Percentiles rank a stretch among this genome's conserved stretches.
These are phyloP conservation scores for Diophrys sp. DNA, from an alignment of 73 alveolate species.

Conservation along the genomic window DNA sequence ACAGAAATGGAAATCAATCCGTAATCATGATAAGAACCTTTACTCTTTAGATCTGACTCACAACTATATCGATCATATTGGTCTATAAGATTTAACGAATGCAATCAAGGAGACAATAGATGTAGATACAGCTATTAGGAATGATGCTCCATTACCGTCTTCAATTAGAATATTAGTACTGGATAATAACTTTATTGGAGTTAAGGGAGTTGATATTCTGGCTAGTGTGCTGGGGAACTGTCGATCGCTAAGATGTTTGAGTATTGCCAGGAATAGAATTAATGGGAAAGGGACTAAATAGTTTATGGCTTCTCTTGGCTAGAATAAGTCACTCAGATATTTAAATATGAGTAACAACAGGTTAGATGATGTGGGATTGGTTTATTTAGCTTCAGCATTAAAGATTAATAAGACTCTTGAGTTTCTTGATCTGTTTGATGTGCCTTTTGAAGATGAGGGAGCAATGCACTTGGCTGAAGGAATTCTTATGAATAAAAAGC, in stretches of 20 bases:
- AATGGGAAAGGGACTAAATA: conserved; percentile 31
- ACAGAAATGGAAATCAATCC: conserved; percentile 35
- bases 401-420: conserved; percentile 14
- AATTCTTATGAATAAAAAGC: conserved; percentile 17
- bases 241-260: conserved; percentile 22
- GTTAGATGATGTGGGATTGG: conserved; percentile 37
- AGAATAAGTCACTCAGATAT: conserved; percentile 6
- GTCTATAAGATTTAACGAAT: conserved; percentile 12
- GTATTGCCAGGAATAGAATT: conserved; percentile 31
- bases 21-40: conserved; percentile 19
- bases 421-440: conserved; percentile 45
- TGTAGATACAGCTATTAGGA: conserved; percentile 7
- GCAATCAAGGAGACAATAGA: conserved; percentile 23
- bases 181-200: conserved; percentile 13
- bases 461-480: conserved; percentile 42
- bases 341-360: conserved; percentile 30
- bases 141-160: conserved; percentile 38
- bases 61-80: conserved; percentile 38
- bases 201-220: conserved; percentile 32
- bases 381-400: conserved; percentile 18
- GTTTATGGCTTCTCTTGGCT: conserved; percentile 15
- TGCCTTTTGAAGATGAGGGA: conserved; percentile 55
- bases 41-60: conserved; percentile 34
- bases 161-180: conserved; percentile 26
- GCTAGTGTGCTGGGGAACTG: conserved; percentile 20